Percentiles rank a stretch among this genome's conserved stretches.
Evolutionary conservation across 495 filamentous ascomycete species (phyloP).

Genomic region (Hypoxylon rickii): DNA sequence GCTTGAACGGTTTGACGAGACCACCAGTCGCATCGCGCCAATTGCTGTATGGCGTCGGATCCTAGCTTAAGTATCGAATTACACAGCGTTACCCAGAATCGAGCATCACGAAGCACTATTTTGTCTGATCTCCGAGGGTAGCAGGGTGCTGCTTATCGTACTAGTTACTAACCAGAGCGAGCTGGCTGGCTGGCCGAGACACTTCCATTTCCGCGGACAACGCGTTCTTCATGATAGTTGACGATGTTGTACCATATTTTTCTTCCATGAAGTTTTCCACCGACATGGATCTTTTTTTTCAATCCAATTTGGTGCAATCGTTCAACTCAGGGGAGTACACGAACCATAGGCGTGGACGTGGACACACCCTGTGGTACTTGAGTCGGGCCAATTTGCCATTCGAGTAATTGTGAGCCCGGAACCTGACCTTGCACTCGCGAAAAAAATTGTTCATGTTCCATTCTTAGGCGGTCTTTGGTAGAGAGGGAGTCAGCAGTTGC

Average conservation of each 20-base stretch:
- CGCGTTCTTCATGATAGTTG: constrained; percentile 20
- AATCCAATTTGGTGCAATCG: constrained; percentile 14
- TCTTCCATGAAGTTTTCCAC: constrained; percentile 14
- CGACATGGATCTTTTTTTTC: constrained; percentile 26
- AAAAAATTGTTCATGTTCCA: constrained; percentile 33
- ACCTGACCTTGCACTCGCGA: constrained; percentile 25
- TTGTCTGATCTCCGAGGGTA: constrained; percentile 10
- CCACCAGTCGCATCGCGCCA: constrained; percentile 25
- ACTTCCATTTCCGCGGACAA: constrained; percentile 5
- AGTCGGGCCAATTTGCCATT: constrained; percentile 37
- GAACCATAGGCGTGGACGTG: constrained; percentile 30
- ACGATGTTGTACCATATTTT: constrained; percentile 22
- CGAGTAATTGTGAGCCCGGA: constrained; percentile 33
- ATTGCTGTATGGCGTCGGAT: constrained; percentile 30
- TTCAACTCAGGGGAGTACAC: constrained; percentile 29
- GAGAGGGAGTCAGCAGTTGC: constrained; percentile 36
- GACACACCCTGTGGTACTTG: constrained; percentile 33
- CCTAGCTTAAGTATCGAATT: constrained; percentile 28
- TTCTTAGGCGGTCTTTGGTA: constrained; percentile 28
- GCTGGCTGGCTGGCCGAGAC: constrained; percentile 14
- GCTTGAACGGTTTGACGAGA: constrained; percentile 15
- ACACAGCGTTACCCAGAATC: constrained; percentile 17
- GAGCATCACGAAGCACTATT: constrained; percentile 14
- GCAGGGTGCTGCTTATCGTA: constrained; percentile 8
- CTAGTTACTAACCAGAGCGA: constrained; percentile 7